These are phyloP conservation scores for Colletotrichum tropicicola DNA, from an alignment of 2,329 filamentous ascomycete genomes.

Conservation along the genomic window DNA sequence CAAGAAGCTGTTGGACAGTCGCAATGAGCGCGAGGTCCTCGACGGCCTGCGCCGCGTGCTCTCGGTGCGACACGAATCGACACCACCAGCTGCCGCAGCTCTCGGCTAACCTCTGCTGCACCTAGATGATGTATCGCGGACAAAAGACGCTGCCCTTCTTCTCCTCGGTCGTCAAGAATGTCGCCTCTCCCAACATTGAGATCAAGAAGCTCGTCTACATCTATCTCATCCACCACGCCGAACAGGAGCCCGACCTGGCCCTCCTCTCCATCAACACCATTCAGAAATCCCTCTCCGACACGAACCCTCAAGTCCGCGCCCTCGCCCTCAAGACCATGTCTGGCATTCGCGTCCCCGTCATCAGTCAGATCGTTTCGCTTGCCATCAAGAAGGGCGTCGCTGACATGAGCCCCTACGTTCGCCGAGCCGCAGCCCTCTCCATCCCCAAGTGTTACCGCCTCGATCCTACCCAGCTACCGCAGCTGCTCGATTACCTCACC, in stretches of 20 bases:
- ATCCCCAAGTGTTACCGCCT: slow-evolving; percentile 96
- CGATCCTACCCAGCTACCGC: slow-evolving; percentile 85
- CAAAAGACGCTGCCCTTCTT: slow-evolving; percentile 93
- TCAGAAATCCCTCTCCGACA: slow-evolving; percentile 94
- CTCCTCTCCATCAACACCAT: slow-evolving; percentile 98
- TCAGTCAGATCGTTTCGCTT: slow-evolving; percentile 95
- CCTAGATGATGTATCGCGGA: slow-evolving; percentile 94
- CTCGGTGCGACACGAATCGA: slow-evolving; percentile 66
- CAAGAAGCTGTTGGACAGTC: slow-evolving; percentile 93
- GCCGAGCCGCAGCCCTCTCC: slow-evolving; percentile 90
- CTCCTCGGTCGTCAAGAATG: slow-evolving; percentile 98
- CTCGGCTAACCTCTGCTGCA: slow-evolving; percentile 23
- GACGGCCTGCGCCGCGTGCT: slow-evolving; percentile 91
- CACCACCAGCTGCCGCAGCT: background rate
- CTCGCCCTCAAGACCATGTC: slow-evolving; percentile 97
- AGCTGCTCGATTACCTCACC: slow-evolving; percentile 83
- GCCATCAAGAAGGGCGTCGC: slow-evolving; percentile 93
- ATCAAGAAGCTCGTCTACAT: slow-evolving; percentile 99
- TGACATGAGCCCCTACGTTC: slow-evolving; percentile 94
- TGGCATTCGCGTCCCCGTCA: slow-evolving; percentile 94
- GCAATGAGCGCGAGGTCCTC: slow-evolving; percentile 90
- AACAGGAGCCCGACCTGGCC: slow-evolving; percentile 93
- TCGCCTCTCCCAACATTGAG: slow-evolving; percentile 91
- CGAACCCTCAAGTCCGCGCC: slow-evolving; percentile 88
- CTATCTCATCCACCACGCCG: slow-evolving; percentile 95